Evolutionary conservation across 2,329 filamentous ascomycete genomes (phyloP), one percentile per base, ranked within the genome.

Genomic region (Tolypocladium nubicola): DNA sequence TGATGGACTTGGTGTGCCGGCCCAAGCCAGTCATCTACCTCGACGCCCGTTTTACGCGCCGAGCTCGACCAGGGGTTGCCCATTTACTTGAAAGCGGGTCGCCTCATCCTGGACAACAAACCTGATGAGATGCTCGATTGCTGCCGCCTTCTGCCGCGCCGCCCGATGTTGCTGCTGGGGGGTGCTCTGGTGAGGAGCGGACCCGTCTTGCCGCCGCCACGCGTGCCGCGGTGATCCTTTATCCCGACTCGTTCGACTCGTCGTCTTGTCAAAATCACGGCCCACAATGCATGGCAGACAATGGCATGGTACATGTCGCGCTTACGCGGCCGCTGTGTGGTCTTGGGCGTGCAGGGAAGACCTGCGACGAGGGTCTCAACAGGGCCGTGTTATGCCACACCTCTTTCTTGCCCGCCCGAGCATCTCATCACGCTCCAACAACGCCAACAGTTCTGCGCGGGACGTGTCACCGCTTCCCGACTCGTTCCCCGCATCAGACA

Each of bases 11-110:
- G 65, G 65, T 64, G 68, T 70, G 68, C 68, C 70, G 71, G 71
- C 70, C 70, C 70, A 67, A 66, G 63, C 63, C 67, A 65, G 60
- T 64, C 70, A 68, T 70, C 71, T 77, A 80, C 69, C 74, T 70
- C 71, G 68, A 73, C 73, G 71, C 23, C 23, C 71, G 71, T 72
- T 70, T 77, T 82, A 82, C 74, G 79, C 79, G 79, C 79, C 78
- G 64, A 64, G 58, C 62, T 69, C 63, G 67, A 69, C 76, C 74
- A 69, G 76, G 75, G 71, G 74, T 62, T 59, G 57, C 56, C 58
- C 59, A 61, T 61, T 49, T 55, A 56, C 58, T 56, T 49, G 53
- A 56, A 52, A 55, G 61, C 57, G 55, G 56, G 59, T 57, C 59
- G n/a, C 21, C 30, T 50, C 30, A 50, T n/a, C 47, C 47, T 35